Conservation (phyloP, 805 yeast genomes). For the Saccharomycopsis olivae region DNA sequence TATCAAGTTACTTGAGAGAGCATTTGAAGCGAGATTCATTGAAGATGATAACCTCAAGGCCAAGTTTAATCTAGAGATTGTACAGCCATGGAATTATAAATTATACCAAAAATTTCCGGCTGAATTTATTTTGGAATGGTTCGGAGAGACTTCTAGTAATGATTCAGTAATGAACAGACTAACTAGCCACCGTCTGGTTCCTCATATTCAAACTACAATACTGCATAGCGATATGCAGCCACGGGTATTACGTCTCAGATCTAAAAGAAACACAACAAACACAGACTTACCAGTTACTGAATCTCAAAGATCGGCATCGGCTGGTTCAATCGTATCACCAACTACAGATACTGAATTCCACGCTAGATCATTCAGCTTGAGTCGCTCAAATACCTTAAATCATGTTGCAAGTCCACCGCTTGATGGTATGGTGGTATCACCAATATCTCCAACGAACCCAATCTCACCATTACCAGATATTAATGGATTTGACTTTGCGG, state of each 20-base stretch:
- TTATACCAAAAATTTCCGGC: slow-evolving; percentile 5
- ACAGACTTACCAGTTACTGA: not conserved
- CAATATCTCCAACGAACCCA: not conserved
- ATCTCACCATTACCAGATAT: not conserved
- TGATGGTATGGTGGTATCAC: not conserved
- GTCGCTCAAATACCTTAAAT: slow-evolving; percentile 8
- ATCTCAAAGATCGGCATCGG: slow-evolving; percentile 2
- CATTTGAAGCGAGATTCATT: slow-evolving; percentile 4
- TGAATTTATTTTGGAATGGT: slow-evolving; percentile 2
- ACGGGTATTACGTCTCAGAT: not conserved
- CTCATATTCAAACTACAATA: not conserved
- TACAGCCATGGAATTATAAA: slow-evolving; percentile 1
- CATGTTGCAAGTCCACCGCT: slow-evolving; percentile 1
- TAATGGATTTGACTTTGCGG: not conserved
- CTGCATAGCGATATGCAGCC: not conserved
- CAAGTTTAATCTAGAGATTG: not conserved
- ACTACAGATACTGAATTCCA: slow-evolving; percentile 6
- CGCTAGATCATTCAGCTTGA: slow-evolving; percentile 15
- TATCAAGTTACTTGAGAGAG: slow-evolving; percentile 4
- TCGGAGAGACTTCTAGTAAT: not conserved
- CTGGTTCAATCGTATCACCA: slow-evolving; percentile 7
- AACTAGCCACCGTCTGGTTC: too few relatives aligned
- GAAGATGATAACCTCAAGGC: not conserved
- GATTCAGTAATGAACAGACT: not conserved
- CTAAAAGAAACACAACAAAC: slow-evolving; percentile 1